Conservation (phyloP, 2,329 filamentous ascomycete genomes). For the Penicillium sp. region DNA sequence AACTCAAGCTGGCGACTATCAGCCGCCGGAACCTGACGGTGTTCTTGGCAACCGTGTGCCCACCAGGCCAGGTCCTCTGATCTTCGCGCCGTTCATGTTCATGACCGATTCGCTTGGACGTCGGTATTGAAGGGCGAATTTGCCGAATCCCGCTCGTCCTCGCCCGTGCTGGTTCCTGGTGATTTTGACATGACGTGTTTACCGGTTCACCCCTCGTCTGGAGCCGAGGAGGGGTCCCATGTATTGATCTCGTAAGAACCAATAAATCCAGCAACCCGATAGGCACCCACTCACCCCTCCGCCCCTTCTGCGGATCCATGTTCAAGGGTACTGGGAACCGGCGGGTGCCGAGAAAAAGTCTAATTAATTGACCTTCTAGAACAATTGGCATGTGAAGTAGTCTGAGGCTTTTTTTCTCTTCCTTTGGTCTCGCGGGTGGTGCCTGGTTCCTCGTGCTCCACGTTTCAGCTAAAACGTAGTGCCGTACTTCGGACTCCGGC, state of each 20-base stretch:
- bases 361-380: constrained; percentile 17
- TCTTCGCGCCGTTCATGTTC: constrained; percentile 9
- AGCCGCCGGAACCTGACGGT: constrained; percentile 7
- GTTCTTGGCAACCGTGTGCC: constrained; percentile 11
- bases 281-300: neutral
- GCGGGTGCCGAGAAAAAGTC: constrained; percentile 9
- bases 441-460: neutral
- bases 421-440: too few relatives aligned
- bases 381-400: constrained; percentile 11
- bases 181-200: neutral
- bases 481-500: neutral
- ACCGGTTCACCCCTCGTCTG: neutral
- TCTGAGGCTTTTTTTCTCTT: neutral
- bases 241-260: neutral
- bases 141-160: constrained; percentile 4
- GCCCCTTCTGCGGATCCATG: neutral
- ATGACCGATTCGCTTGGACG: neutral
- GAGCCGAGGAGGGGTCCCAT: neutral
- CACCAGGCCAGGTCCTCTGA: constrained; percentile 7
- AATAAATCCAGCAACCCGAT: neutral
- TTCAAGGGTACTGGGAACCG: constrained; percentile 6
- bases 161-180: neutral
- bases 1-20: constrained; percentile 6
- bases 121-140: constrained; percentile 3
- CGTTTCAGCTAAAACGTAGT: constrained; percentile 4